Evolutionary conservation across 345 rosid genomes (phyloP), one percentile per base, ranked within the genome.

Genomic region (Leavenworthia alabamica): DNA sequence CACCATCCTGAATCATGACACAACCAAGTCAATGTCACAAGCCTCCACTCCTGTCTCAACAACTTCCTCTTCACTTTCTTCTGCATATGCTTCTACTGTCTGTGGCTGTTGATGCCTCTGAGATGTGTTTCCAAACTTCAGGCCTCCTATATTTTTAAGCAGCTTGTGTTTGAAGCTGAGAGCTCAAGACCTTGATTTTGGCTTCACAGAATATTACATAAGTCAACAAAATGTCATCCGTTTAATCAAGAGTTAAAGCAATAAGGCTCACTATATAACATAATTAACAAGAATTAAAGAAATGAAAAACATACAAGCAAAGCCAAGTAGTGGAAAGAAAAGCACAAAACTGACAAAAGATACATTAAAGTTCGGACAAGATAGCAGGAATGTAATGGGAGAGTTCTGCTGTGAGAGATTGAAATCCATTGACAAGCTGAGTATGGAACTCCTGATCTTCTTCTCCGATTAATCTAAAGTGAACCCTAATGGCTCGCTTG

Each of bases 371-470:
- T 78, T 89, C 97, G 1, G 99, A 90, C 64, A 93, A 94, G 75
- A 93, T 93, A 40, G 99, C 97, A 5, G 97, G 99, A 50, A 93
- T 93, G 80, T 89, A 93, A 75, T 89, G 99, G 20, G 97, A 89
- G 60, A 93, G 76, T 68, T 87, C 97, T 9, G 99, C 99, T 1
- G 99, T 87, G 22, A 93, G 96, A 20, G 99, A 90, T 75, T 94
- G 99, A 68, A 94, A 94, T 39, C 99, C 99, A 28, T 94, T 94
- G 64, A 94, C 96, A 37, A 94, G 96, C 72, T 94, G 99, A 13
- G 97, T 94, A 82, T 94, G 97, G 68, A 94, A 94, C 56, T 94
- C 99, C 57, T 90, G 97, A 73, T 90, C 99, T 72, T 94, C 97
- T 58, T 90, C 97, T 36, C 99, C 99, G 1, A 94, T 94, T 72